Percentiles rank a stretch among this genome's conserved stretches.
Conservation (phyloP, 2,329 filamentous ascomycete species). For the Colletotrichum phormii region DNA sequence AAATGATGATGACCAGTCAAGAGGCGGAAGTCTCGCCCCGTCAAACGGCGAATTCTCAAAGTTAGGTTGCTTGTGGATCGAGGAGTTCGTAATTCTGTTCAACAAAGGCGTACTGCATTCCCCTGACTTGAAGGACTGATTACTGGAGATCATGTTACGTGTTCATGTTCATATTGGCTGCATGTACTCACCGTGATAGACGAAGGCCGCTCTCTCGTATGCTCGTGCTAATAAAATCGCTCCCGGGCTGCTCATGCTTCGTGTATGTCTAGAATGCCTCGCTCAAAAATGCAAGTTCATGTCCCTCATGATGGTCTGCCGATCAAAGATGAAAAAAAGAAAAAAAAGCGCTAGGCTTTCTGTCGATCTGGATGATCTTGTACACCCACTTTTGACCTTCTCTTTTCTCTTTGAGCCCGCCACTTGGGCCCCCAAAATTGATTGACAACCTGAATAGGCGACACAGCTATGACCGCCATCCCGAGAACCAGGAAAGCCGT, state of each 20-base stretch:
- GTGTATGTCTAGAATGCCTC: not conserved
- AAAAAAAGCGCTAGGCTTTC: not conserved
- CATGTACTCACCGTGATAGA: not conserved
- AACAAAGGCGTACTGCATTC: not conserved
- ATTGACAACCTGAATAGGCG: slow-evolving; percentile 31
- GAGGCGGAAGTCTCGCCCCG: not conserved
- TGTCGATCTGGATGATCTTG: slow-evolving; percentile 18
- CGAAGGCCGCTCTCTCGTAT: not conserved
- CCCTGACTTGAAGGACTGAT: not conserved
- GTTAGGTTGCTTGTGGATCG: not conserved
- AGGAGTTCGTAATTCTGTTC: not conserved
- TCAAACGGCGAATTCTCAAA: not conserved
- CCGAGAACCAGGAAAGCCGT: slow-evolving; percentile 22
- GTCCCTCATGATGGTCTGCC: not conserved
- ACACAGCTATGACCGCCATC: slow-evolving; percentile 26
- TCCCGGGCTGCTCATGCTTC: not conserved
- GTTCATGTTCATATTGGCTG: not conserved
- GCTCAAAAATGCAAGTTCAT: not conserved
- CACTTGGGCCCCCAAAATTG: slow-evolving; percentile 33
- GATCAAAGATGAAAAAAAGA: too few relatives aligned
- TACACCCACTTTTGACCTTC: not conserved
- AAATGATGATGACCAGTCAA: not conserved
- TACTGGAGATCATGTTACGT: not conserved
- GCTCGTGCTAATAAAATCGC: not conserved
- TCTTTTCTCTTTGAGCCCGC: slow-evolving; percentile 24